phyloP scores from a whole-genome alignment of 2,329 filamentous ascomycete species.

The Aspergillus sp. region DNA sequence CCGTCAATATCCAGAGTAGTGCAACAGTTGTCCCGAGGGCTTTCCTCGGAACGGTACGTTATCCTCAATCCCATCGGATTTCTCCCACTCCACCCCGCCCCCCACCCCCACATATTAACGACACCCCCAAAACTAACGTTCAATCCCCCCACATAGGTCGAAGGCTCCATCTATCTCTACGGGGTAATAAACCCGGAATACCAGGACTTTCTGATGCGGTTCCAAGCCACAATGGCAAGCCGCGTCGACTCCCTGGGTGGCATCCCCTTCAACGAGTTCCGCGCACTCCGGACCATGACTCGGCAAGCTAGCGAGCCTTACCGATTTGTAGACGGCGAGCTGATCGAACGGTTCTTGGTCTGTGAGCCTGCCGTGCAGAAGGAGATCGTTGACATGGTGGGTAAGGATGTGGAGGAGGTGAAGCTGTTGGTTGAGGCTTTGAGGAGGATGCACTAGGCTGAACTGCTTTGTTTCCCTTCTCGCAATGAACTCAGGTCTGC shows the following conservation, averaged over 20 bases:
- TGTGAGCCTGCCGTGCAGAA: constrained; percentile 60
- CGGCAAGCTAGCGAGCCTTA: constrained; percentile 72
- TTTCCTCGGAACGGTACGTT: constrained; percentile 80
- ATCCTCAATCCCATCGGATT: not conserved
- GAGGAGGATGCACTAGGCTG: constrained; percentile 49
- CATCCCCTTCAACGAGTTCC: constrained; percentile 74
- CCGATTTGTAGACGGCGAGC: constrained; percentile 87
- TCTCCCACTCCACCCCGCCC: not conserved
- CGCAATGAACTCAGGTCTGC: not conserved
- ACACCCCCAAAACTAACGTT: not conserved
- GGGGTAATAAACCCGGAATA: constrained; percentile 71
- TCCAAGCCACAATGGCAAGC: constrained; percentile 71
- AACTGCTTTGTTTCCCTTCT: not conserved
- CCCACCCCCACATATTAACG: not conserved
- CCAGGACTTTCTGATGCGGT: constrained; percentile 76
- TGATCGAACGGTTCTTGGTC: constrained; percentile 82
- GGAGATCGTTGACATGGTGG: constrained; percentile 52
- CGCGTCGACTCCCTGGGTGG: constrained; percentile 68
- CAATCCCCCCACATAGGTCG: constrained; percentile 57
- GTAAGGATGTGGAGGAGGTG: constrained; percentile 58
- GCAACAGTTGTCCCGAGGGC: constrained; percentile 76
- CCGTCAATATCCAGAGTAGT: constrained; percentile 67
- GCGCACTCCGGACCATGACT: constrained; percentile 76
- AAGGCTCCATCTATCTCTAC: constrained; percentile 89
- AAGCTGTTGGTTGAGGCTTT: constrained; percentile 62